These are phyloP conservation scores for Aspergillus amoenus DNA, from an alignment of 2,329 filamentous ascomycete species.

Conservation along the genomic window DNA sequence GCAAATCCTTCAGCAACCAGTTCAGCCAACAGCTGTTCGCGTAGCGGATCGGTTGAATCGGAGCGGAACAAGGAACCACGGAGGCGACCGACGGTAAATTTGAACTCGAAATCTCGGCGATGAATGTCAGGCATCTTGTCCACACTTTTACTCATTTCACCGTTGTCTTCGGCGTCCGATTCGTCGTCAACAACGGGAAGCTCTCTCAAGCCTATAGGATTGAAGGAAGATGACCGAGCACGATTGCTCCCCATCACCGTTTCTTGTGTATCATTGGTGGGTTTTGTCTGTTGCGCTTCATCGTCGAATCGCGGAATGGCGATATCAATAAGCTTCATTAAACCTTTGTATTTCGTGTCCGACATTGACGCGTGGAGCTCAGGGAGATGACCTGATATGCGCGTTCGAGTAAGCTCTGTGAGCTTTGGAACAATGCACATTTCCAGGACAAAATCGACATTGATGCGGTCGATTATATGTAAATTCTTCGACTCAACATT, in stretches of 20 bases:
- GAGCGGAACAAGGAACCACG: conserved; percentile 90
- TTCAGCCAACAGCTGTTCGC: conserved; percentile 83
- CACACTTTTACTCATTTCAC: conserved; percentile 53
- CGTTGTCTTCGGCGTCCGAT: conserved; percentile 58
- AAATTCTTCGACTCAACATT: conserved; percentile 68
- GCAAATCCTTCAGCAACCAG: conserved; percentile 86
- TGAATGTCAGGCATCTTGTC: conserved; percentile 67
- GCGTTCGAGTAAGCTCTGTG: conserved; percentile 86
- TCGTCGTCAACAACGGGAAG: conserved; percentile 78
- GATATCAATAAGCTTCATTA: conserved; percentile 96
- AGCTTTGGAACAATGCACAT: conserved; percentile 96
- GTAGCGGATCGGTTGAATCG: conserved; percentile 71
- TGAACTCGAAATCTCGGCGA: conserved; percentile 92
- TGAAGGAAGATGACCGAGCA: conserved; percentile 69
- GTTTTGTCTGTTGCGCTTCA: conserved; percentile 38
- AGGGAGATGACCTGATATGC: conserved; percentile 86
- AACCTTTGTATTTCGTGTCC: conserved; percentile 91
- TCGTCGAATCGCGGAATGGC: conserved; percentile 81
- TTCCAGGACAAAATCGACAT: conserved; percentile 95
- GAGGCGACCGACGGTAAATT: conserved; percentile 90
- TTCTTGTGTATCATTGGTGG: conserved; percentile 35
- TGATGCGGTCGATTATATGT: conserved; percentile 95
- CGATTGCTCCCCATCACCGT: conserved; percentile 34
- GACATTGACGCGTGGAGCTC: conserved; percentile 89
- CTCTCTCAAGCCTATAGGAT: conserved; percentile 68